Base-by-base conservation (phyloP, 2,329 filamentous ascomycete genomes). In the Sporothrix pseudoabietina region DNA sequence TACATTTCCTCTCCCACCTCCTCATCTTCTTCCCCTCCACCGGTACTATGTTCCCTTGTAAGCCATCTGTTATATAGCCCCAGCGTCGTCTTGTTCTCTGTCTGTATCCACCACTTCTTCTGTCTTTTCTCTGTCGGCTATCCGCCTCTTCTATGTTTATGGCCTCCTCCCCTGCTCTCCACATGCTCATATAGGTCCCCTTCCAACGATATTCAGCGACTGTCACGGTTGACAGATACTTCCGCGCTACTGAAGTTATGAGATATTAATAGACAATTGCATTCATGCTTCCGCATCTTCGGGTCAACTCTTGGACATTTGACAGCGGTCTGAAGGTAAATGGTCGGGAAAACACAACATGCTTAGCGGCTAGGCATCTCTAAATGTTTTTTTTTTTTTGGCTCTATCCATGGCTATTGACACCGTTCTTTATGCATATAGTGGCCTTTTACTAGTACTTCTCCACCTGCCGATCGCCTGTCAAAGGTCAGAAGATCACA, bases 201-300 rank as follows among this genome's bases (percentile, higher is more conserved):
- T 41, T 39, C 35, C 19, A 6, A 10, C 32, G 10, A 4, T n/a
- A 41, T 63, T 7, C 14, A 14, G 26, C 54, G 26, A 59, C 12
- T 59, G 30, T 19, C 55, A 35, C 16, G 30, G 55, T 35, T 59
- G 35, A 26, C 59, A 65, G 59, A 44, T 41, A 44, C 19, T 49
- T 41, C 3, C 26, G 44, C 52, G 19, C 32, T 41, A 47, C 30
- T n/a, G 9, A 26, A 10, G n/a, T 14, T 49, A 69, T 22, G 47
- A 54, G 47, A 39, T 39, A 69, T 69, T 69, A 69, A 69, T 69
- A 69, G 66, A 69, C 66, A 35, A 19, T n/a, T 22, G 16, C 47
- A 35, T 69, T 54, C 22, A 35, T 22, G 22, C 7, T 32, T 14
- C 39, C 14, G 19, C 26, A 32, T 32, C 65, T 65, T 35, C 22